Base-by-base conservation (phyloP, 2,329 filamentous ascomycete species). In the Phyllosticta capitalensis region DNA sequence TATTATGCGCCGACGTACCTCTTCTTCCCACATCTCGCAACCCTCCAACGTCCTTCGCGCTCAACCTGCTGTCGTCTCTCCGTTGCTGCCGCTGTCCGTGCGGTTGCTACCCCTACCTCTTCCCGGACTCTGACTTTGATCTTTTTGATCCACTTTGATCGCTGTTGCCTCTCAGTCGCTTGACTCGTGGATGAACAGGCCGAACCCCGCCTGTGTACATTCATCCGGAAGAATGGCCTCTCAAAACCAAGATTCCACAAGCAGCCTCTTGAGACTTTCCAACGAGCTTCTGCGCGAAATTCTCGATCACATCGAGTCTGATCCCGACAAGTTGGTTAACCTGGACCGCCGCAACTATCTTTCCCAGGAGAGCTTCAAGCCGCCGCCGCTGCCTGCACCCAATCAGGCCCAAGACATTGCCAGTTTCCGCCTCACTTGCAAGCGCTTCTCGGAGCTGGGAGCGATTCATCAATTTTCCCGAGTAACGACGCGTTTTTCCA, bases 341-440 rank as follows among this genome's bases (percentile, higher is more conserved):
- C 74, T 80, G 56, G 79, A 80, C 63, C 74, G 77, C 58, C 73
- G 78, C 63, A 75, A 74, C 61, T 81, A 78, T 65, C 71, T 80
- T 30, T 81, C 79, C 22, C 76, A 78, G 61, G 79, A 81, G 66
- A 78, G 76, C 70, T 78, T 81, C 69, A 76, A 74, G 61, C 71
- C 70, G 56, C 75, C 76, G 51, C 72, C 72, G 12, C 72, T 71
- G 7, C 73, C 74, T 4, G 70, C 73, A 26, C 72, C 69, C 49
- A 72, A 76, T 59, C 75, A 77, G 54, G 70, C 74, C 5, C 70
- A 74, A 58, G 74, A 75, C 65, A 73, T 79, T 62, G 76, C 73
- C 53, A 71, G 67, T 63, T 78, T 81, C 62, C 70, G 80, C 64
- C 68, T 78, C 58, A 75, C 76, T 7, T 81, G 78, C 69, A 76